A percentile compares a stretch with the other conserved stretches of the same genome.
These are phyloP conservation scores for Hura crepitans DNA, from an alignment of 441 rosid genomes.

Conservation along the genomic window DNA sequence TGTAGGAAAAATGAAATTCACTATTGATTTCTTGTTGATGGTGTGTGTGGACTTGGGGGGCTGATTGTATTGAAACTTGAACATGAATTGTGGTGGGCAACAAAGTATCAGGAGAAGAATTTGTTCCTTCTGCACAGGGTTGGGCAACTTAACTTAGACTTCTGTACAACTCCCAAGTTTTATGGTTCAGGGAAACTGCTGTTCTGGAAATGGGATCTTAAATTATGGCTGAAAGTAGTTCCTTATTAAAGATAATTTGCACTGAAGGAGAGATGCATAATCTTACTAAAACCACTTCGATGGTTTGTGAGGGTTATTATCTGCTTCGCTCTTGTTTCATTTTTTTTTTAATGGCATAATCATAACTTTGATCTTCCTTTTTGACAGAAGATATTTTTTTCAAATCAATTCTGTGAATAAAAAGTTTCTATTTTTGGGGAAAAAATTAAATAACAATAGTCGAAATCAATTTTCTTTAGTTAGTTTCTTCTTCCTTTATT, in stretches of 20 bases:
- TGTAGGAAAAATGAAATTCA: slow-evolving; percentile 5
- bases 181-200: neutral
- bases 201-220: neutral
- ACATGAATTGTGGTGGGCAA: neutral
- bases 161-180: neutral
- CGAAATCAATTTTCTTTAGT: neutral
- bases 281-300: neutral
- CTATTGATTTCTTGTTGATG: neutral
- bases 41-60: slow-evolving; percentile 6
- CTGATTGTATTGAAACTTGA: neutral
- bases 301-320: neutral
- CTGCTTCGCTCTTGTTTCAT: neutral
- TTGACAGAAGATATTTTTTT: neutral
- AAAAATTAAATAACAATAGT: neutral
- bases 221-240: neutral
- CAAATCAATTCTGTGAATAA: neutral
- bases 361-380: neutral
- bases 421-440: neutral
- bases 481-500: too few relatives aligned
- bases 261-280: neutral
- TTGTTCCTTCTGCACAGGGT: neutral
- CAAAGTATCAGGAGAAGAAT: neutral
- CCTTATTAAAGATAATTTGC: neutral
- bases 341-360: neutral
- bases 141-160: neutral